A percentile compares a stretch with the other conserved stretches of the same genome.
These are phyloP conservation scores for Schizothecium vesticola DNA, from an alignment of 495 filamentous ascomycete species.

Conservation along the genomic window DNA sequence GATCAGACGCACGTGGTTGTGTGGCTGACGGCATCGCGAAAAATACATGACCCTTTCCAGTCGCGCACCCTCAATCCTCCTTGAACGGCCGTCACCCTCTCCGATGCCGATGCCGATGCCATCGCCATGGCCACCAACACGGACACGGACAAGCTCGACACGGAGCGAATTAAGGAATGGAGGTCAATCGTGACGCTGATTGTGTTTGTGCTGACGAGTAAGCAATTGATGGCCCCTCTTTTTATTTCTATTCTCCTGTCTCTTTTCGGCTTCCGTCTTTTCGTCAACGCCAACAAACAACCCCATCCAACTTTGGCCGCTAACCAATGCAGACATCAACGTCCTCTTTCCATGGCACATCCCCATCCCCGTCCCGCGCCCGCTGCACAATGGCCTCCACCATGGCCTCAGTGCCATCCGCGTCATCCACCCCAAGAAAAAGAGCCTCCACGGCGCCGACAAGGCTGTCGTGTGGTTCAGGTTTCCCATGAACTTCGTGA, in stretches of 20 bases:
- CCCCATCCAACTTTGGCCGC: neutral
- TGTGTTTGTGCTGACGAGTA: slow-evolving; percentile 59
- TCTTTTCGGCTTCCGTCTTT: neutral
- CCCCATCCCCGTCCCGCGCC: slow-evolving; percentile 49
- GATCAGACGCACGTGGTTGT: slow-evolving; percentile 2
- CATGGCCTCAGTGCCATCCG: slow-evolving; percentile 41
- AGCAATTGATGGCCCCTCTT: slow-evolving; percentile 25
- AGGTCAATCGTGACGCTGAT: slow-evolving; percentile 59
- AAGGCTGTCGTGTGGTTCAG: slow-evolving; percentile 37
- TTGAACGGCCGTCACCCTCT: neutral
- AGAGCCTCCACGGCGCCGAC: neutral
- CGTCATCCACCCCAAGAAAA: slow-evolving; percentile 41
- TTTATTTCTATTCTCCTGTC: neutral
- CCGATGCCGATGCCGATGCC: neutral
- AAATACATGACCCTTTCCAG: slow-evolving; percentile 3
- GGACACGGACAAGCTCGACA: slow-evolving; percentile 37
- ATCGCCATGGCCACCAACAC: slow-evolving; percentile 17
- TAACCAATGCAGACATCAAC: slow-evolving; percentile 44
- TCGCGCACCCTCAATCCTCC: neutral
- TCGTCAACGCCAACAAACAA: neutral
- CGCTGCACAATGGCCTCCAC: slow-evolving; percentile 36
- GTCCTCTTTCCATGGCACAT: slow-evolving; percentile 62
- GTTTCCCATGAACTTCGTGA: slow-evolving; percentile 62
- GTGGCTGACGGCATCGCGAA: neutral
- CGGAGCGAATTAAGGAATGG: slow-evolving; percentile 51